Percentiles rank a stretch among this genome's conserved stretches.
Evolutionary conservation across 108 stramenopile genomes (phyloP).

Genomic region (Seminavis robusta): DNA sequence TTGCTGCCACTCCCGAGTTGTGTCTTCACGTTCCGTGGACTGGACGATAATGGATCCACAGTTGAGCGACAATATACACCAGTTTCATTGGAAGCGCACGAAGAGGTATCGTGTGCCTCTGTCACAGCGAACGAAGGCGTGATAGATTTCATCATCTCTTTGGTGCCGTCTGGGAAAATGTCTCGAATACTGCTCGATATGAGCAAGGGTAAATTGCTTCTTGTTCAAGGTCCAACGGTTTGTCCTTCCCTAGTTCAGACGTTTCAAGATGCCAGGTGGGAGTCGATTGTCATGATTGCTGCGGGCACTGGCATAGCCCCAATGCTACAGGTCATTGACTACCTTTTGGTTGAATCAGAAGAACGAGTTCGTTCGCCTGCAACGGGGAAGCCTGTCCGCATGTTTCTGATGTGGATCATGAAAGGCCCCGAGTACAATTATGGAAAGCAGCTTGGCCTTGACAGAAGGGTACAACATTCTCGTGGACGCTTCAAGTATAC

Average conservation of each 20-base stretch:
- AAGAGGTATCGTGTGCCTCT: not conserved
- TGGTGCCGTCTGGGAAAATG: conserved; percentile 13
- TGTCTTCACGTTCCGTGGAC: conserved; percentile 11
- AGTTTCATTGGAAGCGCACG: not conserved
- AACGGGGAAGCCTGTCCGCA: not conserved
- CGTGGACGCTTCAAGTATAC: no score
- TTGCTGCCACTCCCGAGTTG: conserved; percentile 14
- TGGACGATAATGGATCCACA: conserved; percentile 1
- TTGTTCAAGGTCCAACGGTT: conserved; percentile 12
- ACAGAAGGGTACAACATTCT: no score
- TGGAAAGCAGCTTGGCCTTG: not conserved
- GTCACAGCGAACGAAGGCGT: not conserved
- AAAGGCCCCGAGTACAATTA: conserved; percentile 1
- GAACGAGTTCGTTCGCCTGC: not conserved
- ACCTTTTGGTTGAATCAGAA: conserved; percentile 2
- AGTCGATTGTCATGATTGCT: conserved; percentile 6
- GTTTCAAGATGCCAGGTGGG: not conserved
- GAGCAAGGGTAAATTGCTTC: conserved; percentile 6
- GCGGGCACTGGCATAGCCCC: conserved; percentile 18
- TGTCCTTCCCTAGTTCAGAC: not conserved
- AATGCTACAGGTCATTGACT: conserved; percentile 17
- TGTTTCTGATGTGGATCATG: conserved; percentile 13
- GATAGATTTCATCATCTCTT: conserved; percentile 18
- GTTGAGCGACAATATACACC: conserved; percentile 17
- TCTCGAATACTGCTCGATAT: not conserved